Conservation (phyloP, 805 yeast species). For the Grigorovia yakushimaensis region DNA sequence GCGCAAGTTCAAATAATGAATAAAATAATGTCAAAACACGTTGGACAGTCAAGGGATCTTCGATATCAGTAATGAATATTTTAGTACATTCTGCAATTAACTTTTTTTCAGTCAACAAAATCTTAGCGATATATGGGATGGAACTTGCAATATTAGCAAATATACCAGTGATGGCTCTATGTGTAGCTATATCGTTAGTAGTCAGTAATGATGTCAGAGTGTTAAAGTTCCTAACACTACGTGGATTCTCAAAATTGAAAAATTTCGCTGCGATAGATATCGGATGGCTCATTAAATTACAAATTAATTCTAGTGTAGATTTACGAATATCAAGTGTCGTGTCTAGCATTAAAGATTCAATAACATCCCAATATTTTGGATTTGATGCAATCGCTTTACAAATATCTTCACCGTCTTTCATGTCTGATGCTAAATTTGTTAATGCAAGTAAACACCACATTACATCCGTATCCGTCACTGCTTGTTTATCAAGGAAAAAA, state of each 20-base stretch:
- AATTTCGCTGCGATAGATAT: slow-evolving; percentile 38
- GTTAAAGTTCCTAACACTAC: slow-evolving; percentile 33
- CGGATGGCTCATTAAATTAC: slow-evolving; percentile 43
- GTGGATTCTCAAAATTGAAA: slow-evolving; percentile 41
- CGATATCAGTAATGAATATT: slow-evolving; percentile 21
- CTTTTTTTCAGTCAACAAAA: slow-evolving; percentile 18
- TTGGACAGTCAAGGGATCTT: slow-evolving; percentile 25
- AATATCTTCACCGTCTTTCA: slow-evolving; percentile 32
- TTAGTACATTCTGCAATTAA: slow-evolving; percentile 19
- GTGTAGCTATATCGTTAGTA: slow-evolving; percentile 33
- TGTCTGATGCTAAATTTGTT: slow-evolving; percentile 52
- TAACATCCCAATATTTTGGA: slow-evolving; percentile 35
- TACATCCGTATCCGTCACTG: slow-evolving; percentile 27
- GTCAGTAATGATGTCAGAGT: slow-evolving; percentile 33
- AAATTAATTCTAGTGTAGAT: slow-evolving; percentile 52
- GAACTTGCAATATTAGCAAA: slow-evolving; percentile 28
- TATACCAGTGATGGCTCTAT: slow-evolving; percentile 33
- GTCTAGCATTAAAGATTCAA: slow-evolving; percentile 37
- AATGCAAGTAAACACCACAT: slow-evolving; percentile 54
- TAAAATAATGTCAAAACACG: slow-evolving; percentile 28
- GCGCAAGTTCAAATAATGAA: slow-evolving; percentile 18
- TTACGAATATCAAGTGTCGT: slow-evolving; percentile 42
- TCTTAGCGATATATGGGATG: slow-evolving; percentile 29
- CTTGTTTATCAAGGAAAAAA: slow-evolving; percentile 7
- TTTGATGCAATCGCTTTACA: slow-evolving; percentile 24